Conservation (phyloP, 305 asterid genomes). For the Rubia peregrina region DNA sequence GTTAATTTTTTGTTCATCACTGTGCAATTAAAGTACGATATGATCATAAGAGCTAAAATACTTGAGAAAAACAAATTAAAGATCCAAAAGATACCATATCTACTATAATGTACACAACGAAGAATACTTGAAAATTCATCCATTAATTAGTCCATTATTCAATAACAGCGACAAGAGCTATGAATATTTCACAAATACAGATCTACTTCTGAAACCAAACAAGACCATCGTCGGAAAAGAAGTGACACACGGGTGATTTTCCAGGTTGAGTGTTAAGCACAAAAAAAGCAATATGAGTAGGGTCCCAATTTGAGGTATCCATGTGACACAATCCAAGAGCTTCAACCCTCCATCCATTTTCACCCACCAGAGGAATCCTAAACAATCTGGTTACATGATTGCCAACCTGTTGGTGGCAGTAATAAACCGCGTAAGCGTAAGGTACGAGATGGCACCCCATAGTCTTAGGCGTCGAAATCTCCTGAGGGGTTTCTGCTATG, state of each 20-base stretch:
- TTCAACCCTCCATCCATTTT: constrained; percentile 19
- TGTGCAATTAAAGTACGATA: no score
- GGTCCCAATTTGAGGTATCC: constrained; percentile 20
- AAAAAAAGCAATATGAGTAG: constrained; percentile 13
- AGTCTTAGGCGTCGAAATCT: constrained; percentile 30
- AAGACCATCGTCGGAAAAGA: constrained; percentile 17
- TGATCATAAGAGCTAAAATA: no score
- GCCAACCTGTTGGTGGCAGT: constrained; percentile 59
- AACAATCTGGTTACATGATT: constrained; percentile 34
- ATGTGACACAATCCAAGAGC: constrained; percentile 18
- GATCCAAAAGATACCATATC: no score
- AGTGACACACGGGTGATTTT: constrained; percentile 16
- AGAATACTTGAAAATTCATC: no score
- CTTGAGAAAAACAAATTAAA: no score
- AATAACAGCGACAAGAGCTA: no score
- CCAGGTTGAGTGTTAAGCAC: constrained; percentile 17
- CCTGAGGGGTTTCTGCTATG: constrained; percentile 23
- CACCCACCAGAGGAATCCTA: constrained; percentile 5
- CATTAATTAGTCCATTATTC: no score
- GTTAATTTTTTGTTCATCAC: no score
- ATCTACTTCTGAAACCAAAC: background rate
- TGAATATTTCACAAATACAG: no score
- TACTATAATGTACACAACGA: no score
- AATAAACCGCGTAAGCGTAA: constrained; percentile 73
- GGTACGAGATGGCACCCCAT: constrained; percentile 68